Base-by-base conservation (phyloP, 2,329 filamentous ascomycete genomes). In the Penicillium glabrum region DNA sequence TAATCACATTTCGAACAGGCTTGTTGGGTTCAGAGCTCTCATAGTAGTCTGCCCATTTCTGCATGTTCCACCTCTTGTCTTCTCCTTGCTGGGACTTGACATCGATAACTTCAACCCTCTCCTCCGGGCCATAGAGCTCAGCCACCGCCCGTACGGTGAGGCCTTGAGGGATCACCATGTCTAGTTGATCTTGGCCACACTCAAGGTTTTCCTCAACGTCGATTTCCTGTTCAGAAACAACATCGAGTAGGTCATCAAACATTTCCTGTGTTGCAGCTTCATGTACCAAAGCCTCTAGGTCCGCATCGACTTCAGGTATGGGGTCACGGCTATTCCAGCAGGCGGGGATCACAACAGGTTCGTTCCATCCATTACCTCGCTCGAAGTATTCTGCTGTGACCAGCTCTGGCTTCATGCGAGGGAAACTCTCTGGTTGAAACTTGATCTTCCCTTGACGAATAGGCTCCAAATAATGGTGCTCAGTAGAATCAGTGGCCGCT, bases 41-140 rank as follows among this genome's bases (percentile, higher is more conserved):
- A 63, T 89, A 87, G 68, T 89, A 89, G 67, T 88, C 85, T 8
- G 85, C 85, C 84, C 86, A 88, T 68, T 85, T 83, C 55, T 80
- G 78, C 75, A 89, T 83, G 31, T 82, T 86, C 85, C 85, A 89
- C 61, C 82, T 81, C 61, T 83, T 85, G 56, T 83, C 85, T 63
- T 85, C 82, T 8, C 84, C 85, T 63, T 87, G 85, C 62, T 89
- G 86, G 9, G 85, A 85, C 66, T 89, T 88, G 58, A 89, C 86
- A 68, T 89, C 86, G 53, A 89, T 88, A 31, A 89, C 86, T 56
- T 87, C 85, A 8, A 88, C 79, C 45, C 80, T 79, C 66, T 86
- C 84, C 45, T 86, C 83, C 5, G 80, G 80, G 0, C 86, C 86
- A 61, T 87, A 86, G 27, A 89, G 75, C 61, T 89, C 83, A 44